Percentiles rank a stretch among this genome's conserved stretches.
These are phyloP conservation scores for Oryza meridionalis DNA, from an alignment of 176 grass and related monocot genomes.

Conservation along the genomic window DNA sequence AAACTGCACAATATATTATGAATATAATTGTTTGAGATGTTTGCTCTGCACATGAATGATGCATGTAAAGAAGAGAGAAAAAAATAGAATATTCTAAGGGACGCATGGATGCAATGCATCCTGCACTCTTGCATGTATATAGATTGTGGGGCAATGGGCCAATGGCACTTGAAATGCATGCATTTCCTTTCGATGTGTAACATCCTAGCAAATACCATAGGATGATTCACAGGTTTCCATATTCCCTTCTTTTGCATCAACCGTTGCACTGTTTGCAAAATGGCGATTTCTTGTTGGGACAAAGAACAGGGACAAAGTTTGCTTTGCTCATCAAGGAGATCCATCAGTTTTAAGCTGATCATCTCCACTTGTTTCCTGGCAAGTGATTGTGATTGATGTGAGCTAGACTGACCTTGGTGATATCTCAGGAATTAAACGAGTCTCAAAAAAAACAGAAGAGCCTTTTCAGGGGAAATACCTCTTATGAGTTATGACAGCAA, in stretches of 20 bases:
- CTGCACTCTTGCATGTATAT: conserved; percentile 11
- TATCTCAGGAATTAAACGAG: conserved; percentile 30
- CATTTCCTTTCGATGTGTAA: conserved; percentile 27
- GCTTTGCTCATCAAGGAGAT: conserved; percentile 33
- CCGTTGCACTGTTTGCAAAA: not conserved
- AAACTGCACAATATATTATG: conserved; percentile 53
- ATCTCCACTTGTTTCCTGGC: conserved; percentile 37
- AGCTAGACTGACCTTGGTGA: conserved; percentile 26
- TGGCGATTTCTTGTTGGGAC: not conserved
- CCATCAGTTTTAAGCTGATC: conserved; percentile 25
- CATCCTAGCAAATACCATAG: conserved; percentile 18
- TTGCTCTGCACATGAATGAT: conserved; percentile 32
- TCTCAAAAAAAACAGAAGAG: not conserved
- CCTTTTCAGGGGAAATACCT: conserved; percentile 23
- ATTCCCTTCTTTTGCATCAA: conserved; percentile 18
- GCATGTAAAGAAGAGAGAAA: conserved; percentile 16
- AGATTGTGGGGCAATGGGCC: not conserved
- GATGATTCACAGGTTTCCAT: conserved; percentile 17
- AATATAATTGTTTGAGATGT: conserved; percentile 51
- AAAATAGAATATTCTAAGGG: conserved; percentile 31
- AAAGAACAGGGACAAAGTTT: conserved; percentile 9
- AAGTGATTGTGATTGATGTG: conserved; percentile 28
- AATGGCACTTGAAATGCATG: conserved; percentile 5
- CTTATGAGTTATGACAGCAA: not conserved
- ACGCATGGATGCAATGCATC: conserved; percentile 29